Percentiles rank a stretch among this genome's conserved stretches.
These are phyloP conservation scores for Claviceps cyperi DNA, from an alignment of 2,329 filamentous ascomycete genomes.

Conservation along the genomic window DNA sequence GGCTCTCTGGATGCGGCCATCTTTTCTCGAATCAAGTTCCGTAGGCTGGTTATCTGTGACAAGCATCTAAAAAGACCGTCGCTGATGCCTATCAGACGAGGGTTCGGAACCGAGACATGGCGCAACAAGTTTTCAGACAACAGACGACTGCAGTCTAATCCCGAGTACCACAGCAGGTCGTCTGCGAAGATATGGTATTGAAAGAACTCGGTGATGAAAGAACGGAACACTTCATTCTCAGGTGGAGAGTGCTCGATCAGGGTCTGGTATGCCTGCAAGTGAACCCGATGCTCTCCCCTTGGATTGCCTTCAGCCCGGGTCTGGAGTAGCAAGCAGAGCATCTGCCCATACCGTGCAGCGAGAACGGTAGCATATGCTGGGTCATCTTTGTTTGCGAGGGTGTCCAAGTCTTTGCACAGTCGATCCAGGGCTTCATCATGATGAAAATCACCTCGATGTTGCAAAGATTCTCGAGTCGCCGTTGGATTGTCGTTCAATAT, in stretches of 20 bases:
- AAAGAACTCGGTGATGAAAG: conserved; percentile 62
- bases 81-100: conserved; percentile 61
- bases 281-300: conserved; percentile 59
- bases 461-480: conserved; percentile 31
- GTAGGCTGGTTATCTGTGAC: conserved; percentile 62
- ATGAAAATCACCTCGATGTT: conserved; percentile 39
- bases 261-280: conserved; percentile 61
- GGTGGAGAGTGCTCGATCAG: conserved; percentile 51
- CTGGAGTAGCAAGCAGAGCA: conserved; percentile 46
- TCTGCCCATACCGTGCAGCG: conserved; percentile 45
- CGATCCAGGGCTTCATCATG: conserved; percentile 39
- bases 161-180: conserved; percentile 39
- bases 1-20: conserved; percentile 49
- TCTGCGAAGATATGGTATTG: conserved; percentile 66
- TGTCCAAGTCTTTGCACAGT: conserved; percentile 32
- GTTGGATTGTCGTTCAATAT: conserved; percentile 34
- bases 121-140: conserved; percentile 31
- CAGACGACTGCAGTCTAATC: conserved; percentile 21
- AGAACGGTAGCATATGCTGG: conserved; percentile 31
- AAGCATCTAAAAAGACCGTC: conserved; percentile 72
- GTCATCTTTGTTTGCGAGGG: conserved; percentile 26
- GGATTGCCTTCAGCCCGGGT: conserved; percentile 41
- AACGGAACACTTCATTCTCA: conserved; percentile 48
- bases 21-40: conserved; percentile 57
- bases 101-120: conserved; percentile 26